phyloP scores from a whole-genome alignment of 1,284 basidiomycete species.

The Ustilago vetiveriae region DNA sequence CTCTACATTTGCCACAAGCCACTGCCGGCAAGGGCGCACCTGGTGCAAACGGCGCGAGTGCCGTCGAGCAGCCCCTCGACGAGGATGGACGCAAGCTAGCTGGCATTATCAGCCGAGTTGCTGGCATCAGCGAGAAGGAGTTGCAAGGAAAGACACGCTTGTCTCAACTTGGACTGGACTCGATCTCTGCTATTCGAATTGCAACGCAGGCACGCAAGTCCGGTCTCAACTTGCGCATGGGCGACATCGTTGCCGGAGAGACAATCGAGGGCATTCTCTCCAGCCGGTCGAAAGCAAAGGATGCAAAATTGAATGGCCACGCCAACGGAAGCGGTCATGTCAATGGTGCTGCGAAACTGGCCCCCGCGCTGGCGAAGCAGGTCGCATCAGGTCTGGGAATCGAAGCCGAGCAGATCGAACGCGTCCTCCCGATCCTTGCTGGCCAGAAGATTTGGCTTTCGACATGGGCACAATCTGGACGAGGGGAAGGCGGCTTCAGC shows the following conservation, averaged over 20 bases:
- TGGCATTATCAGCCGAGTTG: slow-evolving; percentile 33
- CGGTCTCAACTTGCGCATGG: slow-evolving; percentile 44
- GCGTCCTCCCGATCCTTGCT: slow-evolving; percentile 46
- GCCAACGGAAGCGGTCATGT: slow-evolving; percentile 6
- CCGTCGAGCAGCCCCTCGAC: slow-evolving; percentile 6
- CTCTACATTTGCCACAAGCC: slow-evolving; percentile 8
- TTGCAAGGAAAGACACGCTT: slow-evolving; percentile 40
- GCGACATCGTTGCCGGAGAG: slow-evolving; percentile 50
- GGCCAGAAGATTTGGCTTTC: slow-evolving; percentile 57
- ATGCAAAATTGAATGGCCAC: slow-evolving; percentile 10
- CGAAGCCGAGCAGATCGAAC: slow-evolving; percentile 30
- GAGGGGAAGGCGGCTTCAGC: slow-evolving; percentile 43
- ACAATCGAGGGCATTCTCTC: slow-evolving; percentile 41
- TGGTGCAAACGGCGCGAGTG: background rate
- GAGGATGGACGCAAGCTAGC: slow-evolving; percentile 42
- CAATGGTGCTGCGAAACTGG: background rate
- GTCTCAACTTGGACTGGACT: slow-evolving; percentile 59
- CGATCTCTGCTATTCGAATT: slow-evolving; percentile 61
- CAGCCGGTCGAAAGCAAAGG: slow-evolving; percentile 5
- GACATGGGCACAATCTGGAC: slow-evolving; percentile 25
- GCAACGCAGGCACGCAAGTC: slow-evolving; percentile 48
- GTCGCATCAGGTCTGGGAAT: slow-evolving; percentile 16
- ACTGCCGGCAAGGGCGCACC: background rate
- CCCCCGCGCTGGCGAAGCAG: slow-evolving; percentile 11
- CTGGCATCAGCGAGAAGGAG: slow-evolving; percentile 19